Evolutionary conservation across 371 early-diverging fungal genomes (phyloP).

Genomic region (Thermomucor indicae-seudaticae): DNA sequence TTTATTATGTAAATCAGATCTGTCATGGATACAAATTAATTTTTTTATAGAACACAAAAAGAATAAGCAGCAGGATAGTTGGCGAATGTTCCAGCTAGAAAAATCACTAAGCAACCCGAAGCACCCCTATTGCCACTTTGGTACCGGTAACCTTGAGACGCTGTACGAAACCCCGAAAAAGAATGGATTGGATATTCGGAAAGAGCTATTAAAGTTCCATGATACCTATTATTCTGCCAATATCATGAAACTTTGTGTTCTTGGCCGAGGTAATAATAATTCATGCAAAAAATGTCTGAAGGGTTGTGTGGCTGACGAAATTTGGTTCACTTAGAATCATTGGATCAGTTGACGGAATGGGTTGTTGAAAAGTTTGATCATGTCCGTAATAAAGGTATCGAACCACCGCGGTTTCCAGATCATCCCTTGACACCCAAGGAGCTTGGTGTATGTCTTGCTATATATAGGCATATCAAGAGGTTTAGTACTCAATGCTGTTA

Average conservation of each 20-base stretch:
- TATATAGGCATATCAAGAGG: neutral
- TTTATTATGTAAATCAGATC: neutral
- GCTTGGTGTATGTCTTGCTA: conserved; percentile 48
- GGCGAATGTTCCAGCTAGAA: conserved; percentile 86
- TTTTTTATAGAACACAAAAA: conserved; percentile 81
- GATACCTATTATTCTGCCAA: conserved; percentile 88
- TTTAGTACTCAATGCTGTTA: neutral
- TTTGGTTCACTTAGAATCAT: conserved; percentile 53
- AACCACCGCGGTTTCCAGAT: conserved; percentile 62
- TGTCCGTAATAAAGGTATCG: conserved; percentile 68
- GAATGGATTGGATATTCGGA: conserved; percentile 79
- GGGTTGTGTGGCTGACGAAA: neutral
- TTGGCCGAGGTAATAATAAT: conserved; percentile 68
- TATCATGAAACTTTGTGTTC: conserved; percentile 90
- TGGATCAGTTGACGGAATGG: conserved; percentile 81
- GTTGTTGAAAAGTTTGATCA: conserved; percentile 76
- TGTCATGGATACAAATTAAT: neutral
- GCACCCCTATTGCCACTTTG: conserved; percentile 88
- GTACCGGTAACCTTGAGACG: conserved; percentile 83
- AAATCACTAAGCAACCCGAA: conserved; percentile 70
- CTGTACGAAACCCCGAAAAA: conserved; percentile 69
- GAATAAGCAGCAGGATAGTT: conserved; percentile 81
- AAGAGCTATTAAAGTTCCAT: conserved; percentile 84
- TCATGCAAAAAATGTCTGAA: neutral
- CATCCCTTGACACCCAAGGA: conserved; percentile 77